These are phyloP conservation scores for Cyclocybe cylindracea DNA, from an alignment of 768 basidiomycete genomes.

Conservation along the genomic window DNA sequence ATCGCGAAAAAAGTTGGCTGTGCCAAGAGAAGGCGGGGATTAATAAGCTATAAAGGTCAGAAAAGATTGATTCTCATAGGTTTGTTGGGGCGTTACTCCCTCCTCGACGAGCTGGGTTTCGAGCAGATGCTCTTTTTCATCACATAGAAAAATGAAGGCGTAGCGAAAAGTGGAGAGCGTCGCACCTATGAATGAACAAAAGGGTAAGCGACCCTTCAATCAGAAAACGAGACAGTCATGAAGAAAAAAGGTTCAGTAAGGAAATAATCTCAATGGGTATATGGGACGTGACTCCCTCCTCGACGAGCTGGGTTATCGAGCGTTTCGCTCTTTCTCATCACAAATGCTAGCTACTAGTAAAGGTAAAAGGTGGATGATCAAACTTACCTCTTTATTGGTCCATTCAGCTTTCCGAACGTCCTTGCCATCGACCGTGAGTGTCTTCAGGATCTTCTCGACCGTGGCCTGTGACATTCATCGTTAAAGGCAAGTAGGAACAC, in stretches of 20 bases:
- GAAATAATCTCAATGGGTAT: conserved; percentile 60
- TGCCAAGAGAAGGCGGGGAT: background rate
- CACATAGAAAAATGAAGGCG: conserved; percentile 16
- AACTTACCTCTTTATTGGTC: conserved; percentile 92
- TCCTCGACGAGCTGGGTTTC: conserved; percentile 97
- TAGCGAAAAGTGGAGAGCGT: conserved; percentile 46
- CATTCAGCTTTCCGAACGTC: conserved; percentile 94
- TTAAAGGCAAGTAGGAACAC: background rate
- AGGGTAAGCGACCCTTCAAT: conserved; percentile 8
- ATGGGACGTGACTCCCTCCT: conserved; percentile 88
- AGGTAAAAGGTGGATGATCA: background rate
- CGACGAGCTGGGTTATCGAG: conserved; percentile 94
- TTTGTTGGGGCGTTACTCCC: conserved; percentile 85
- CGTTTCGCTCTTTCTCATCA: conserved; percentile 76
- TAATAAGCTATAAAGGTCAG: conserved; percentile 33
- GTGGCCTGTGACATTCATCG: conserved; percentile 52
- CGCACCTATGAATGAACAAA: conserved; percentile 35
- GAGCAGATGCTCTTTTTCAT: conserved; percentile 86
- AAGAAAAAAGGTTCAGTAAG: conserved; percentile 33
- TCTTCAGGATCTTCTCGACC: conserved; percentile 82
- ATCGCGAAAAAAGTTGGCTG: conserved; percentile 1
- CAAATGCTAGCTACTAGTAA: conserved; percentile 1
- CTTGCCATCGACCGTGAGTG: conserved; percentile 76
- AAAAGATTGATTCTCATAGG: conserved; percentile 61
- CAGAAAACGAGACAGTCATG: background rate